These are phyloP conservation scores for Boletus coccyginus DNA, from an alignment of 768 basidiomycete species.

Conservation along the genomic window DNA sequence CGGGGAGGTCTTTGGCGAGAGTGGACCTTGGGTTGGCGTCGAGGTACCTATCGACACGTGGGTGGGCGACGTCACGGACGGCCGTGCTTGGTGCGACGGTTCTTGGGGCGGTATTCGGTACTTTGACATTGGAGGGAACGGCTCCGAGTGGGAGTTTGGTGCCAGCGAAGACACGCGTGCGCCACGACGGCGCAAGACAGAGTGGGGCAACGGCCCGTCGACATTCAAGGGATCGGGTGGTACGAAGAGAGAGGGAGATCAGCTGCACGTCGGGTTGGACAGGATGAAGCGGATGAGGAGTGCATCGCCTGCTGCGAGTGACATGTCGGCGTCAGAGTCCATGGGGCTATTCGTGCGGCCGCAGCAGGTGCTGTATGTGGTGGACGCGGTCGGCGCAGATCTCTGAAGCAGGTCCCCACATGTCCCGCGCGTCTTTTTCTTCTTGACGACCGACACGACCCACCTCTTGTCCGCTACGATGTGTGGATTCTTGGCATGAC, in stretches of 20 bases:
- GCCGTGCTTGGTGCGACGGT: constrained; percentile 86
- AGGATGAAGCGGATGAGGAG: constrained; percentile 60
- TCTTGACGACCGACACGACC: constrained; percentile 13
- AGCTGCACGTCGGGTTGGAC: constrained; percentile 38
- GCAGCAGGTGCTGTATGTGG: constrained; percentile 83
- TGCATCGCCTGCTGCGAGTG: constrained; percentile 63
- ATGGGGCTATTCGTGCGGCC: constrained; percentile 80
- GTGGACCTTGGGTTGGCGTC: constrained; percentile 87
- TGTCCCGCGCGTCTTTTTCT: background rate
- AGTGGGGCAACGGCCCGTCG: constrained; percentile 29
- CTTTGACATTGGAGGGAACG: constrained; percentile 66
- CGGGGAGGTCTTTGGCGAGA: constrained; percentile 79
- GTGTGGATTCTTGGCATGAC: constrained; percentile 9
- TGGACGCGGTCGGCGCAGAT: constrained; percentile 74
- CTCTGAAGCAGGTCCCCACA: constrained; percentile 35
- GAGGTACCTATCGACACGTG: constrained; percentile 73
- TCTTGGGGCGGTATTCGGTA: constrained; percentile 78
- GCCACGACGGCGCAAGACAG: constrained; percentile 22
- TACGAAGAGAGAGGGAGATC: constrained; percentile 58
- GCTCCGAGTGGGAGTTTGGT: constrained; percentile 65
- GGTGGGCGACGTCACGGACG: constrained; percentile 49
- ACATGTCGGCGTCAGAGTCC: constrained; percentile 59
- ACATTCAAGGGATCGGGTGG: constrained; percentile 36
- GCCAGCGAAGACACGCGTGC: constrained; percentile 39
- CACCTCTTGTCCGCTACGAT: background rate